Conservation (phyloP, 2,329 filamentous ascomycete species). For the Diaporthe australafricana region DNA sequence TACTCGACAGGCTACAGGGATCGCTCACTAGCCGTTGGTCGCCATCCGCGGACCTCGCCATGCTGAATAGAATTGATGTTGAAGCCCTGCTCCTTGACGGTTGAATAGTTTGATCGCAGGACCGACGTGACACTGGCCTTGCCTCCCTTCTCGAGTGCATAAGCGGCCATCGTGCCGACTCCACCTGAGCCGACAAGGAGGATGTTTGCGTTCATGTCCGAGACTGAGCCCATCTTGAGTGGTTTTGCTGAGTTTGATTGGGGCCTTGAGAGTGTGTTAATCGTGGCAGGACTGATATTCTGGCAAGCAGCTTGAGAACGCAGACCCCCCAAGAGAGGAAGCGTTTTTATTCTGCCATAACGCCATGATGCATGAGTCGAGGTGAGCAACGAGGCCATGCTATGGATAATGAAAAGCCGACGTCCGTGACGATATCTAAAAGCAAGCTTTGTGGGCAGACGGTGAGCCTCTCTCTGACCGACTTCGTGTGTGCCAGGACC, state of each 20-base stretch:
- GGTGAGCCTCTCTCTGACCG: slow-evolving; percentile 9
- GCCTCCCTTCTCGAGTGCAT: slow-evolving; percentile 63
- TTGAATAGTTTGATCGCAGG: slow-evolving; percentile 66
- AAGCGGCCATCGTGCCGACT: slow-evolving; percentile 67
- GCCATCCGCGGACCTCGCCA: slow-evolving; percentile 61
- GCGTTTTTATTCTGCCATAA: slow-evolving; percentile 3
- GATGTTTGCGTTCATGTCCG: slow-evolving; percentile 48
- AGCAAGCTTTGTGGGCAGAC: not conserved
- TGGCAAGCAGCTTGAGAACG: not conserved
- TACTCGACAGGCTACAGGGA: not conserved
- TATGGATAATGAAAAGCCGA: not conserved
- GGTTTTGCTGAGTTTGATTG: not conserved
- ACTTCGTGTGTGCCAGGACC: not conserved
- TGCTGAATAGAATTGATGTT: slow-evolving; percentile 67
- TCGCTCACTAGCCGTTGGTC: slow-evolving; percentile 54
- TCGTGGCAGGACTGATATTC: not conserved
- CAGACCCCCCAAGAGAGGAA: not conserved
- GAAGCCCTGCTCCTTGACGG: slow-evolving; percentile 61
- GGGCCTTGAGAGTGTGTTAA: not conserved
- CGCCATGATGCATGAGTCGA: slow-evolving; percentile 21
- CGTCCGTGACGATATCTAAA: not conserved
- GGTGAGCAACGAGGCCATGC: slow-evolving; percentile 17
- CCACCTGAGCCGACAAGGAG: slow-evolving; percentile 67
- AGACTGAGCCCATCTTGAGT: slow-evolving; percentile 9
- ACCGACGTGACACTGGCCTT: slow-evolving; percentile 65